Evolutionary conservation across 768 basidiomycete genomes (phyloP), one percentile per base, ranked within the genome.

Genomic region (Cystoderma amianthinum): DNA sequence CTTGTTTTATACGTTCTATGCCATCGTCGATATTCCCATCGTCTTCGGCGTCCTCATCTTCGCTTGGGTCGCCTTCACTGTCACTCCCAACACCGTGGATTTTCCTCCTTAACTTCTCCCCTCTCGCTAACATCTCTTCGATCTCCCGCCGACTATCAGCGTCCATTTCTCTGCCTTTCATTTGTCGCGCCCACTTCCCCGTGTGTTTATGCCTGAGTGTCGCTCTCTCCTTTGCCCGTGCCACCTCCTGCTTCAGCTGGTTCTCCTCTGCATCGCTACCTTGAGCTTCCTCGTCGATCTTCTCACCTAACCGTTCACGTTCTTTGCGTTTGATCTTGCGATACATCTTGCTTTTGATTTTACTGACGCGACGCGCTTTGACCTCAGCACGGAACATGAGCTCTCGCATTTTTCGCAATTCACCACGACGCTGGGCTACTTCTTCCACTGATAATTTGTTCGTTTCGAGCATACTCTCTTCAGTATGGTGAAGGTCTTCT

Each of bases 301-400:
- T 72, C 46, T 67, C 62, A 33, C 61, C 58, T 12, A 82, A 62
- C 46, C 78, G 79, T 44, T 82, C 85, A 35, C 74, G 74, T 53
- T 85, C 78, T 56, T 86, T 92, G 58, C 88, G 75, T 54, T 81
- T 82, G 36, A 97, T 70, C 48, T 85, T 83, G 20, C 93, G 73
- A 57, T 92, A 98, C 2, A 89, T 80, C 64, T 92, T 95, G 59
- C 85, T 90, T 69, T 98, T 98, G 64, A 99, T 99, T 66, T 94
- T 97, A 16, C 84, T 78, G 13, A 95, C 71, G 13, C 94, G 79
- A 55, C 86, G 86, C 13, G 92, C 88, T 58, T 95, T 93, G 24
- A 78, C 68, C 51, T 97, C 95, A 0, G 91, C 91, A 3, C 94
- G 81, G 65, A 95, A 96, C 69, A 92, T 84, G 30, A 97, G 72